These are phyloP conservation scores for Aspergillus kassunensis DNA, from an alignment of 495 filamentous ascomycete genomes.

Conservation along the genomic window DNA sequence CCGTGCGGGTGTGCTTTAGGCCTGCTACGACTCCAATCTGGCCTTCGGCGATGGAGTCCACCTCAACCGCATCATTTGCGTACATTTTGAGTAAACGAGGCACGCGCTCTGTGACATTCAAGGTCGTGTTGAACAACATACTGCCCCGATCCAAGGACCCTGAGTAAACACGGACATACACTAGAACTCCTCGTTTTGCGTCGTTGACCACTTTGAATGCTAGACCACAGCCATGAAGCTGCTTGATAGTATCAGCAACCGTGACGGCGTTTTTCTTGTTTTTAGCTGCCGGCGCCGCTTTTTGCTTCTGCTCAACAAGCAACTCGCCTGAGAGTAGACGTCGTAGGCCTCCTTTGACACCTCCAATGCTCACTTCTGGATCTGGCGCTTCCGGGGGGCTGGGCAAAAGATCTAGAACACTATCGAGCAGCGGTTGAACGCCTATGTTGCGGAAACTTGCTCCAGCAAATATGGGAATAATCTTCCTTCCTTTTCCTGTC, in stretches of 20 bases:
- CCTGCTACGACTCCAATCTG: slow-evolving; percentile 96
- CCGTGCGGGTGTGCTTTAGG: slow-evolving; percentile 84
- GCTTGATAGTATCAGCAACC: slow-evolving; percentile 50
- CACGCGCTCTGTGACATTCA: slow-evolving; percentile 76
- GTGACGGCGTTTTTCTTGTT: slow-evolving; percentile 32
- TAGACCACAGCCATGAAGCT: slow-evolving; percentile 71
- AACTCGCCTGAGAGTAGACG: slow-evolving; percentile 52
- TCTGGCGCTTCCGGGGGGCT: slow-evolving; percentile 75
- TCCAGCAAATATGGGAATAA: slow-evolving; percentile 87
- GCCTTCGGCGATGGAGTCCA: slow-evolving; percentile 71
- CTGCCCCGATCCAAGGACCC: slow-evolving; percentile 71
- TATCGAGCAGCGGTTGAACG: slow-evolving; percentile 89
- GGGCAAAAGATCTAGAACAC: slow-evolving; percentile 79
- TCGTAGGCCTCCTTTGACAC: slow-evolving; percentile 45
- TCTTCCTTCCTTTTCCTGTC: slow-evolving; percentile 38
- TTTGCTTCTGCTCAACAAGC: slow-evolving; percentile 36
- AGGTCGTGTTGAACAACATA: slow-evolving; percentile 81
- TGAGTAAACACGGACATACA: slow-evolving; percentile 90
- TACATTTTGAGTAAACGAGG: slow-evolving; percentile 87
- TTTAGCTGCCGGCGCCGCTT: slow-evolving; percentile 35
- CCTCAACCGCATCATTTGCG: slow-evolving; percentile 80
- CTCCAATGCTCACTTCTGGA: slow-evolving; percentile 67
- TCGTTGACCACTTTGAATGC: slow-evolving; percentile 98
- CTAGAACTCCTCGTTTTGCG: slow-evolving; percentile 76
- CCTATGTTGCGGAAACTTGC: slow-evolving; percentile 93